Conservation (phyloP, 2,329 filamentous ascomycete genomes). For the Rosellinia necatrix region DNA sequence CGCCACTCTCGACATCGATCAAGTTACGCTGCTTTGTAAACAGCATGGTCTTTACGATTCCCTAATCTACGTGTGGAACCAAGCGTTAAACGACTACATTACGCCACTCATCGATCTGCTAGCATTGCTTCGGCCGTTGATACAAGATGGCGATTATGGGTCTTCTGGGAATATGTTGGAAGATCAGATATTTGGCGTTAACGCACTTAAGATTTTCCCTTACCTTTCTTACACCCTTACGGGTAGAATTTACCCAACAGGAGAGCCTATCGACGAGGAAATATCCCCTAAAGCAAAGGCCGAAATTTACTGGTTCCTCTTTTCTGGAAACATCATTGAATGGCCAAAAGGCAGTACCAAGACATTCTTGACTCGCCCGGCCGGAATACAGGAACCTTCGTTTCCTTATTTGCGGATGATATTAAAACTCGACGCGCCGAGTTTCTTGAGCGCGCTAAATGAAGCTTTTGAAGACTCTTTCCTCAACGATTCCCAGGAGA, state of each 20-base stretch:
- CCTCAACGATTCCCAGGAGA: constrained; percentile 78
- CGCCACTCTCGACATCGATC: constrained; percentile 88
- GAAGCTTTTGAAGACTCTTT: constrained; percentile 97
- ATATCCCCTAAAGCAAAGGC: constrained; percentile 78
- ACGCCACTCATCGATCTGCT: constrained; percentile 87
- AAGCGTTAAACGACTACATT: constrained; percentile 85
- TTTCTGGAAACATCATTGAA: constrained; percentile 76
- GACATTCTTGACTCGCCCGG: constrained; percentile 64
- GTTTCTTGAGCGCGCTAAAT: constrained; percentile 92
- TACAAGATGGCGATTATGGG: constrained; percentile 58
- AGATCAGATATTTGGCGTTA: constrained; percentile 65
- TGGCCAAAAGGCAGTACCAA: constrained; percentile 72
- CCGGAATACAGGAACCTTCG: constrained; percentile 65
- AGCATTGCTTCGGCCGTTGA: constrained; percentile 65
- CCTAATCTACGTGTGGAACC: constrained; percentile 95
- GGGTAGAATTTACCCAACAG: constrained; percentile 88
- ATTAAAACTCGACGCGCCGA: constrained; percentile 85
- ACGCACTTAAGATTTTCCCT: constrained; percentile 89
- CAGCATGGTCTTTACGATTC: constrained; percentile 93
- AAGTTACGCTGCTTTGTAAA: constrained; percentile 88
- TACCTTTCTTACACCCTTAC: constrained; percentile 93
- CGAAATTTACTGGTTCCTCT: constrained; percentile 90
- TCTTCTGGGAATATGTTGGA: constrained; percentile 60
- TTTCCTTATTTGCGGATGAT: constrained; percentile 87
- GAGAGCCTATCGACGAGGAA: constrained; percentile 72